phyloP scores from a whole-genome alignment of 495 filamentous ascomycete species.

The Penicillium atrosanguineum region DNA sequence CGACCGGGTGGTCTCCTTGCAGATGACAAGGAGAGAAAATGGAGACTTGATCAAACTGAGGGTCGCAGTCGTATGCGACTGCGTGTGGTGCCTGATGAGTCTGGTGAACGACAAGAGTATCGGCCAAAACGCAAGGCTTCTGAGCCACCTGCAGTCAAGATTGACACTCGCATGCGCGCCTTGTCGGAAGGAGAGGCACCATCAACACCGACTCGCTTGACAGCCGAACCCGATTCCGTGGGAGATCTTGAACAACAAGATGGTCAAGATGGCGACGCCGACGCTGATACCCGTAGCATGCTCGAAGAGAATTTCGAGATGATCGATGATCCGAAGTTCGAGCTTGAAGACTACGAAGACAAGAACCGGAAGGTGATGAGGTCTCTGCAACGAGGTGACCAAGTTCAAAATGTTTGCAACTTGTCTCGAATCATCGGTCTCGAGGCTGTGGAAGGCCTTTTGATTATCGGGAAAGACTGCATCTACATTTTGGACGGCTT shows the following conservation, averaged over 20 bases:
- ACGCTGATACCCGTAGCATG: slow-evolving; percentile 40
- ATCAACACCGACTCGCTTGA: slow-evolving; percentile 33
- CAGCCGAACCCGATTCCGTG: slow-evolving; percentile 26
- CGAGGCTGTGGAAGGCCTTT: slow-evolving; percentile 85
- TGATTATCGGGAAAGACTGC: slow-evolving; percentile 88
- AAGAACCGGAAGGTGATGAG: slow-evolving; percentile 97
- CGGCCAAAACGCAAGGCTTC: slow-evolving; percentile 77
- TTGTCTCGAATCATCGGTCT: slow-evolving; percentile 90
- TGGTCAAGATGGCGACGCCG: slow-evolving; percentile 13
- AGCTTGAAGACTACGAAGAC: slow-evolving; percentile 85
- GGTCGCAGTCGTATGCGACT: slow-evolving; percentile 93
- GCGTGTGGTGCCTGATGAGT: slow-evolving; percentile 74
- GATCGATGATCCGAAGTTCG: slow-evolving; percentile 82
- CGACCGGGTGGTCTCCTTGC: slow-evolving; percentile 78
- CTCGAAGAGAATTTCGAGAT: slow-evolving; percentile 92
- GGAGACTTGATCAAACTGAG: slow-evolving; percentile 93
- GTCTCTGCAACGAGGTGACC: slow-evolving; percentile 84
- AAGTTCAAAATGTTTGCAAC: slow-evolving; percentile 93
- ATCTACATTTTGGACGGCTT: slow-evolving; percentile 94
- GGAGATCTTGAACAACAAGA: slow-evolving; percentile 26
- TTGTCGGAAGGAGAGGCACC: slow-evolving; percentile 31
- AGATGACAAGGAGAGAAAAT: slow-evolving; percentile 62
- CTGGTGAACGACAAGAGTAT: slow-evolving; percentile 67
- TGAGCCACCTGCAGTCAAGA: slow-evolving; percentile 39
- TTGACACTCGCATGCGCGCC: slow-evolving; percentile 35